Evolutionary conservation across 2,329 filamentous ascomycete species (phyloP), one percentile per base, ranked within the genome.

Genomic region (Akanthomyces uredinophilus): DNA sequence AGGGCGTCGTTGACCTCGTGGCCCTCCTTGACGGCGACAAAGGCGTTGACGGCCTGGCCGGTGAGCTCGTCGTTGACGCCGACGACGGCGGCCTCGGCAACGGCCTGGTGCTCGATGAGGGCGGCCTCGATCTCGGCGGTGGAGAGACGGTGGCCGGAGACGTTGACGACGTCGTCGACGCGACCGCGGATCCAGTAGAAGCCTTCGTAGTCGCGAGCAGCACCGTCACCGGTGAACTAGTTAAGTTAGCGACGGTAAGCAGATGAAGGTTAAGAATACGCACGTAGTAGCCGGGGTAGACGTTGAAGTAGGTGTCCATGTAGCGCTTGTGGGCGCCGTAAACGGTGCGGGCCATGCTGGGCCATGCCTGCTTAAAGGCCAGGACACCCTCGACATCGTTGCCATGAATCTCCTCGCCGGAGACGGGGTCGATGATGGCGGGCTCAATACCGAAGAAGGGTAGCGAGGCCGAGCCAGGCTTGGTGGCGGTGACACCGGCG

Each of bases 181-280:
- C 95, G 92, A 67, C 95, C 95, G 65, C 95, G 91, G 75, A 99
- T 99, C 95, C 95, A 99, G 86, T 98, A 99, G 83, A 97, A 99
- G 62, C 95, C 95, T 71, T 99, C 95, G 77, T 96, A 90, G 75
- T 99, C 95, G 73, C 95, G 91, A 64, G 91, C 95, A 61, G 95
- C 95, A 73, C 95, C 95, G 73, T 99, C 95, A 63, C 91, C 91
- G 18, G 91, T 95, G 79, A 95, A 96, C 88, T 91, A 67, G 13
- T 51, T 5, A 2, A 47, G 53, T 63, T 60, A 64, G 62, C 49
- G 27, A n/a, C 5, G 18, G 44, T 29, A 11, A 60, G 39, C 7
- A 47, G 47, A 20, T 16, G 66, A 63, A 50, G 58, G 66, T 66
- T 63, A 49, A 57, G 66, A 47, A n/a, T n/a, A 82, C 91, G 82